phyloP scores from a whole-genome alignment of 169 alveolate species.

The Eimeria acervulina region DNA sequence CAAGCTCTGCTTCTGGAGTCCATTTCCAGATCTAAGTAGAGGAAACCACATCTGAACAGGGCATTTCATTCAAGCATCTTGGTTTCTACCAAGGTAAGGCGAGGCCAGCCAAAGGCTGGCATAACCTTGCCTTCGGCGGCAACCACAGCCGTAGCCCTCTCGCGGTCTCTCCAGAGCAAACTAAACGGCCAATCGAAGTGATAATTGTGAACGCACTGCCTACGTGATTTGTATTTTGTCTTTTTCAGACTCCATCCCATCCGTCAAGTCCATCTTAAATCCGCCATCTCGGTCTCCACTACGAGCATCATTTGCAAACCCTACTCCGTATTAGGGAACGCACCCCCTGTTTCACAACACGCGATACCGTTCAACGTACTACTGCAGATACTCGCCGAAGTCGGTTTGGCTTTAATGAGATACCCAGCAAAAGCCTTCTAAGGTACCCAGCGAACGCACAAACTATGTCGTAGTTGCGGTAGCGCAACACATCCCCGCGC shows the following conservation, averaged over 20 bases:
- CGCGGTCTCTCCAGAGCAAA: no score
- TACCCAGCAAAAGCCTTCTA: neutral
- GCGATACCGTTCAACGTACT: neutral
- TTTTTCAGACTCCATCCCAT: neutral
- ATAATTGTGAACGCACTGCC: neutral
- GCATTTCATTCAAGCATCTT: no score
- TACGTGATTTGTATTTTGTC: neutral
- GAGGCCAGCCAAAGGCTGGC: no score
- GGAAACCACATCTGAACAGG: no score
- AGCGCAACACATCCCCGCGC: neutral
- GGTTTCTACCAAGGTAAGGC: no score
- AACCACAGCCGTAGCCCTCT: no score
- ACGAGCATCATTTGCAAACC: neutral
- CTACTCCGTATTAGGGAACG: neutral
- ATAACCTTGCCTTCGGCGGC: no score
- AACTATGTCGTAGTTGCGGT: neutral
- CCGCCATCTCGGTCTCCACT: neutral
- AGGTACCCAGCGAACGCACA: neutral
- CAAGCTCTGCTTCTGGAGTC: no score
- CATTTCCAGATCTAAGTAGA: no score
- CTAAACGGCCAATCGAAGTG: no score
- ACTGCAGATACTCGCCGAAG: neutral
- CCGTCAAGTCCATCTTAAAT: neutral
- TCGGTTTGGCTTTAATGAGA: no score
- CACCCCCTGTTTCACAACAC: neutral